These are phyloP conservation scores for Austroboletus eburneus DNA, from an alignment of 768 basidiomycete species.

Conservation along the genomic window DNA sequence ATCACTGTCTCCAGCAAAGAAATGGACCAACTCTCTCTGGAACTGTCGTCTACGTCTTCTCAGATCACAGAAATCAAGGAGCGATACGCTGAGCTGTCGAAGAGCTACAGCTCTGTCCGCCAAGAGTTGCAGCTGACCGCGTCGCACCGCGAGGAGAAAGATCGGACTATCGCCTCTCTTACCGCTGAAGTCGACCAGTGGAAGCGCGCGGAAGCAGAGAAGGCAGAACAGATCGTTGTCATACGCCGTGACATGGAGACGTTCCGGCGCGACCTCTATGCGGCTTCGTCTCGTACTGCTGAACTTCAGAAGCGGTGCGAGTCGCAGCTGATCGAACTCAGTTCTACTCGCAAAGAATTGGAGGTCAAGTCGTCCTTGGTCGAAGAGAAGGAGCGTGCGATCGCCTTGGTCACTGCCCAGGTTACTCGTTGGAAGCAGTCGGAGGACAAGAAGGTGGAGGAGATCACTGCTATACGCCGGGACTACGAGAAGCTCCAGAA, in stretches of 20 bases:
- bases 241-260: not conserved
- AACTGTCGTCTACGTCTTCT: conserved; percentile 1
- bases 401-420: not conserved
- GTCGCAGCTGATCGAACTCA: not conserved
- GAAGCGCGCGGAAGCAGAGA: not conserved
- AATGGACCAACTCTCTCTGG: not conserved
- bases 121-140: not conserved
- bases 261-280: not conserved
- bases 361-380: not conserved
- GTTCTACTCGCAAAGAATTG: not conserved
- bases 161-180: not conserved
- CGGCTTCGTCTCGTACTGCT: not conserved
- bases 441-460: not conserved
- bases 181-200: not conserved
- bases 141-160: not conserved
- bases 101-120: not conserved
- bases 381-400: not conserved
- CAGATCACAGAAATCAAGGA: conserved; percentile 1
- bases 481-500: conserved; percentile 1
- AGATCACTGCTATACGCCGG: not conserved
- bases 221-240: not conserved
- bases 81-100: not conserved
- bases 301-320: not conserved
- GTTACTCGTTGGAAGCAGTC: not conserved
- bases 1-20: no score